These are phyloP conservation scores for Piper betle DNA, from an alignment of 164 flowering plant genomes.

Conservation along the genomic window DNA sequence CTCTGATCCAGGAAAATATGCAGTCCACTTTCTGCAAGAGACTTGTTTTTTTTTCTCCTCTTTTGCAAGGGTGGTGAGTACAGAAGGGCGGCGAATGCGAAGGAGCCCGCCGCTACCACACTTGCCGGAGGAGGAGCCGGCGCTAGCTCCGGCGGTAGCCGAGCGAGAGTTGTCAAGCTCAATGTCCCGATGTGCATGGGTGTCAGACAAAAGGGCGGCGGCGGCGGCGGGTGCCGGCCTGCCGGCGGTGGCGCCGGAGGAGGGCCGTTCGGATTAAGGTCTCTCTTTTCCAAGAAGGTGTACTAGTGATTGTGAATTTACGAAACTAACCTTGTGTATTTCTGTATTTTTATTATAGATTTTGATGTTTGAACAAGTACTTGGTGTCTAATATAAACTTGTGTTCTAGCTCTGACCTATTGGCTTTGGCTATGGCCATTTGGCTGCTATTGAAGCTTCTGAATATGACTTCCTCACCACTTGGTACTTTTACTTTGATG, in stretches of 20 bases:
- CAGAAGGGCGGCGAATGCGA: conserved; percentile 20
- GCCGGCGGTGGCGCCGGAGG: conserved; percentile 14
- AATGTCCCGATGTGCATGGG: conserved; percentile 70
- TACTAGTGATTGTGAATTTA: conserved; percentile 16
- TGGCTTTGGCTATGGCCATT: too few relatives aligned
- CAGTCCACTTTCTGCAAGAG: too few relatives aligned
- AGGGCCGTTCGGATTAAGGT: conserved; percentile 38
- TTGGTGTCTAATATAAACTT: too few relatives aligned
- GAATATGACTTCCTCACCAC: too few relatives aligned
- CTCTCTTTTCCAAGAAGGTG: conserved; percentile 67
- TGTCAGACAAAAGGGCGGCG: conserved; percentile 21
- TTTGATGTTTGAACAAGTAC: too few relatives aligned
- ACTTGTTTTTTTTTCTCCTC: too few relatives aligned
- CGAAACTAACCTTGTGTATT: background rate
- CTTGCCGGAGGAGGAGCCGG: conserved; percentile 12
- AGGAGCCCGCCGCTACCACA: background rate
- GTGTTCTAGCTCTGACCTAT: too few relatives aligned
- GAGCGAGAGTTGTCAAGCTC: conserved; percentile 39
- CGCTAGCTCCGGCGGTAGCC: conserved; percentile 1
- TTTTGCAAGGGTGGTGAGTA: too few relatives aligned
- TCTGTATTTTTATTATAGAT: background rate
- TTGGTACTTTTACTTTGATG: too few relatives aligned
- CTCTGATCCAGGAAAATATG: too few relatives aligned
- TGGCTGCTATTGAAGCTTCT: too few relatives aligned
- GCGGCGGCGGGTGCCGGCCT: conserved; percentile 6